phyloP scores from a whole-genome alignment of 306 rosid genomes.

The Canavalia gladiata region DNA sequence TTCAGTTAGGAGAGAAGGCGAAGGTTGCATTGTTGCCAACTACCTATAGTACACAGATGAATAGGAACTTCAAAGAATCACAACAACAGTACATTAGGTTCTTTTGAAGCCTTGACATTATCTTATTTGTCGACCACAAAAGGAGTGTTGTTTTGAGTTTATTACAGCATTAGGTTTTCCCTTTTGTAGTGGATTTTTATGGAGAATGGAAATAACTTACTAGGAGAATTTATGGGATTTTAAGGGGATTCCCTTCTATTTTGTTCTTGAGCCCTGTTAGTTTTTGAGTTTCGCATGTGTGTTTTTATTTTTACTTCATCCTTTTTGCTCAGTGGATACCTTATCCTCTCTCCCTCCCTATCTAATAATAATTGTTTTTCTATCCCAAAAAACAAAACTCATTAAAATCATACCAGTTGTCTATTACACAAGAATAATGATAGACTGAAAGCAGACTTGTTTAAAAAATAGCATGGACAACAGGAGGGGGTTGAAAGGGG shows the following conservation, averaged over 20 bases:
- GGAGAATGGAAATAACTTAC: background rate
- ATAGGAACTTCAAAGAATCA: background rate
- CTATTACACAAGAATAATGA: slow-evolving; percentile 19
- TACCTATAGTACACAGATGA: background rate
- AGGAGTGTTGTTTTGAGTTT: background rate
- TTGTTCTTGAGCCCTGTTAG: background rate
- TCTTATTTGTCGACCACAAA: background rate
- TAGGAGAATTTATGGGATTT: slow-evolving; percentile 2
- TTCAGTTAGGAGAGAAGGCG: background rate
- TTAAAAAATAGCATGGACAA: slow-evolving; percentile 21
- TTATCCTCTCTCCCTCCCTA: slow-evolving; percentile 6
- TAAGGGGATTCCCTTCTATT: background rate
- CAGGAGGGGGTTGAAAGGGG: slow-evolving; percentile 1
- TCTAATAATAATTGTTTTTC: slow-evolving; percentile 22
- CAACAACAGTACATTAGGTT: too few species aligned
- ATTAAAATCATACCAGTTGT: slow-evolving; percentile 29
- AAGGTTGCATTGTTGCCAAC: slow-evolving; percentile 7
- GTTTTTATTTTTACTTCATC: background rate
- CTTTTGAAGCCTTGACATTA: background rate
- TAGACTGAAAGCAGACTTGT: slow-evolving; percentile 12
- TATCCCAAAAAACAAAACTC: background rate
- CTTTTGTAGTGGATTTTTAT: background rate
- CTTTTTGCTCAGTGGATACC: background rate
- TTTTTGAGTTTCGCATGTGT: background rate
- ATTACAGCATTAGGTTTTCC: background rate